phyloP scores from a whole-genome alignment of 73 alveolate species.

The Paramecium sexaurelia region DNA sequence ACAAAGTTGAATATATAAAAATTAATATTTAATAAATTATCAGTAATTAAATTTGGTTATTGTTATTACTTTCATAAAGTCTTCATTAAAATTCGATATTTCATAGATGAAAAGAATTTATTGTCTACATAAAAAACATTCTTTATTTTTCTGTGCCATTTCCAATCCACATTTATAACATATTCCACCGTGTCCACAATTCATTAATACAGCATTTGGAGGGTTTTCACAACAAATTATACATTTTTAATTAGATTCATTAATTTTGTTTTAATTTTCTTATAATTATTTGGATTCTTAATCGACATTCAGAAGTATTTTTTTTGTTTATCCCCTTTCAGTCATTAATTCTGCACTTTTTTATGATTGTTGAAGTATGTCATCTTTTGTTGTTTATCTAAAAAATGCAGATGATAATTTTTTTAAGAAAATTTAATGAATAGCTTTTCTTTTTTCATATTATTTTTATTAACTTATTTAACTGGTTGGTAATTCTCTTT shows the following conservation, averaged over 20 bases:
- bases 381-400: background rate
- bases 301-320: background rate
- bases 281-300: background rate
- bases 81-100: background rate
- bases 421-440: background rate
- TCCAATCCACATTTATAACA: conserved; percentile 67
- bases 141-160: background rate
- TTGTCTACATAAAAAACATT: conserved; percentile 48
- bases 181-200: conserved; percentile 72
- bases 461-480: background rate
- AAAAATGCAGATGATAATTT: conserved; percentile 14
- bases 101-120: background rate
- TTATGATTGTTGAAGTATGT: background rate
- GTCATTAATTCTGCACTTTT: background rate
- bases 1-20: background rate
- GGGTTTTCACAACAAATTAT: conserved; percentile 51
- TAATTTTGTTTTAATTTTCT: background rate
- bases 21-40: background rate
- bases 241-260: conserved; percentile 37
- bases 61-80: background rate
- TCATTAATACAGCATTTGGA: conserved; percentile 58
- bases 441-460: background rate
- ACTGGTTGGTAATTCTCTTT: background rate
- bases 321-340: background rate
- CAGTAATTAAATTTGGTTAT: background rate